These are phyloP conservation scores for Globisporangium apiculatum DNA, from an alignment of 352 stramenopile genomes.

Conservation along the genomic window DNA sequence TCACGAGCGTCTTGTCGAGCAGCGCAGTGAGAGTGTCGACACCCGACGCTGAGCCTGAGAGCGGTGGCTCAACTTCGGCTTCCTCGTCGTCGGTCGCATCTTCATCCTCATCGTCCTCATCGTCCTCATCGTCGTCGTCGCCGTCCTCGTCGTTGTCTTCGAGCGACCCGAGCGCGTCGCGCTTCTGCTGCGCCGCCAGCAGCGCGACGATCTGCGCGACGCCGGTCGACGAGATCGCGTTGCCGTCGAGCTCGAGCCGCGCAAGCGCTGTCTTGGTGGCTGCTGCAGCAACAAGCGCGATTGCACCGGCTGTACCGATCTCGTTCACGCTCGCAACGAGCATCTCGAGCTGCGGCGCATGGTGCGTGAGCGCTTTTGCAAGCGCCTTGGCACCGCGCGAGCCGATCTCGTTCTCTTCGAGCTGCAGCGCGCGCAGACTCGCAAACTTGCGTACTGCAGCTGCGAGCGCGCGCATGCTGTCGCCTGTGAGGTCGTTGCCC, in stretches of 20 bases:
- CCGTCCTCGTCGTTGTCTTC: constrained; percentile 84
- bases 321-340: constrained; percentile 86
- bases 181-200: constrained; percentile 46
- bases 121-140: constrained; percentile 65
- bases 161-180: constrained; percentile 51
- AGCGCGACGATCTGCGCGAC: constrained; percentile 45
- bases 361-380: constrained; percentile 55
- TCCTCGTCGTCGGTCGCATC: constrained; percentile 25
- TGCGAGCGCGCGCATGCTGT: constrained; percentile 49
- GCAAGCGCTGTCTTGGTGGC: constrained; percentile 43
- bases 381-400: constrained; percentile 76
- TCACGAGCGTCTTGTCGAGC: constrained; percentile 36
- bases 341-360: constrained; percentile 53
- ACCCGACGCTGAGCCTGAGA: constrained; percentile 9
- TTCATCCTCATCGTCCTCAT: constrained; percentile 45
- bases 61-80: constrained; percentile 25
- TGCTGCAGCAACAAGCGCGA: constrained; percentile 66
- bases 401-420: constrained; percentile 93
- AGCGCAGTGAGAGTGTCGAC: constrained; percentile 39
- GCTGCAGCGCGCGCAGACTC: constrained; percentile 74
- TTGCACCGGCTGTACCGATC: constrained; percentile 82
- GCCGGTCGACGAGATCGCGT: constrained; percentile 68
- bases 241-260: constrained; percentile 72
- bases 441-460: constrained; percentile 29
- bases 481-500: constrained; percentile 86